Evolutionary conservation across 139 green algal species (phyloP).

Genomic region (Yamagishiella unicocca): DNA sequence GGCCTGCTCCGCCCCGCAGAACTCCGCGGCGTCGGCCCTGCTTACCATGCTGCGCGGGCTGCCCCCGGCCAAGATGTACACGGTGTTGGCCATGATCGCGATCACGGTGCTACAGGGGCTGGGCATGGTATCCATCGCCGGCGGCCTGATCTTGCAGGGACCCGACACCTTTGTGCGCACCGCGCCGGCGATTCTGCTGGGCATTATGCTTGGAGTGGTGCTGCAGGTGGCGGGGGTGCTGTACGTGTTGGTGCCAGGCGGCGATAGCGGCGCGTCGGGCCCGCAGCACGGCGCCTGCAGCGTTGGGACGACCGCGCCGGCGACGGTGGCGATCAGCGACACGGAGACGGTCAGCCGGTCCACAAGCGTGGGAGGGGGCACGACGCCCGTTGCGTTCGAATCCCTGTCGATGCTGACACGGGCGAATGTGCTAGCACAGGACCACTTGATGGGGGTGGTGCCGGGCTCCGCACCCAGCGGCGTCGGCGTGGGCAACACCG

Average conservation of each 20-base stretch:
- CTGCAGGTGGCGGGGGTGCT: conserved; percentile 45
- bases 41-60: conserved; percentile 42
- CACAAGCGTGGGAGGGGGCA: conserved; percentile 9
- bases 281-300: neutral
- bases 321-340: conserved; percentile 11
- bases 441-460: neutral
- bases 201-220: conserved; percentile 42
- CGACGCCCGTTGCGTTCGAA: neutral
- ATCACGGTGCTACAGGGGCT: conserved; percentile 14
- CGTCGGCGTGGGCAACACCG: neutral
- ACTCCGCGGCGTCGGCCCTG: neutral
- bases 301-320: neutral
- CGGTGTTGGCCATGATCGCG: conserved; percentile 27
- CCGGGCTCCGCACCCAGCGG: neutral
- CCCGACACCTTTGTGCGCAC: conserved; percentile 15
- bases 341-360: neutral
- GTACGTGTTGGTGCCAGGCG: conserved; percentile 19
- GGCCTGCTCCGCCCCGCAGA: neutral
- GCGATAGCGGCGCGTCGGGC: neutral
- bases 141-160: conserved; percentile 27
- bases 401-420: conserved; percentile 8
- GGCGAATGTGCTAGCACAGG: conserved; percentile 41
- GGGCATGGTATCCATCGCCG: conserved; percentile 28
- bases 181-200: conserved; percentile 37
- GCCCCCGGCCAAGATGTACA: conserved; percentile 36